A percentile compares a stretch with the other conserved stretches of the same genome.
Evolutionary conservation across 83 land plant genomes (phyloP).

Genomic region (Larix sibirica): DNA sequence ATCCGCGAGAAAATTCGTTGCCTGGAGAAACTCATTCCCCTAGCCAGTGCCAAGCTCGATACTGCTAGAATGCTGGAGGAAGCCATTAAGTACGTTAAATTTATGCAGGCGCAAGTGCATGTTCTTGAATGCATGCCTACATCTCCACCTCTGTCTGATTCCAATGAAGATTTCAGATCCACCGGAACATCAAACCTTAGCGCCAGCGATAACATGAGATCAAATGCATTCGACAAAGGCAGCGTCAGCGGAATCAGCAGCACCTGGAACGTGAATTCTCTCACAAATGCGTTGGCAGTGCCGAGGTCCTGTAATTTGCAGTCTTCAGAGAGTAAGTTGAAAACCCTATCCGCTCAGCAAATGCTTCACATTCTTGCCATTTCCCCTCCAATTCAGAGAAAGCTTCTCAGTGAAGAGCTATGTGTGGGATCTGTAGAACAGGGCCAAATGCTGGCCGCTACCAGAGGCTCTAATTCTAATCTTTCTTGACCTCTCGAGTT

Average conservation of each 20-base stretch:
- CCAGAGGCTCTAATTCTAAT: not conserved
- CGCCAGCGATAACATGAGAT: not conserved
- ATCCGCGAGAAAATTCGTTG: slow-evolving; percentile 42
- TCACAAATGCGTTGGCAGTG: not conserved
- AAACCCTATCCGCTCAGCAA: not conserved
- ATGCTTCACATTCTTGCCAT: slow-evolving; percentile 6
- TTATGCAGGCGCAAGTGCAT: slow-evolving; percentile 49
- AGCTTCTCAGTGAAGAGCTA: slow-evolving; percentile 12
- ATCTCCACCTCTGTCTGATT: not conserved
- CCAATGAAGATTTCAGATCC: not conserved
- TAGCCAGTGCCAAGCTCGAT: slow-evolving; percentile 47
- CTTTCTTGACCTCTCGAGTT: not conserved
- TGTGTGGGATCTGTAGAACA: slow-evolving; percentile 24
- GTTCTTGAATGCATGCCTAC: slow-evolving; percentile 33
- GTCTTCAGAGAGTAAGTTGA: too few species aligned
- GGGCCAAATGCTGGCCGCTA: not conserved
- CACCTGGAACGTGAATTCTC: not conserved
- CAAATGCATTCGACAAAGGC: slow-evolving; percentile 10
- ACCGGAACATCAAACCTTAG: not conserved
- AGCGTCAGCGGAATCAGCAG: not conserved
- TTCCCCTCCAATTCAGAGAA: slow-evolving; percentile 20
- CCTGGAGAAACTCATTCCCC: slow-evolving; percentile 54
- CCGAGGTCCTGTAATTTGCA: not conserved
- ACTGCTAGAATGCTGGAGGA: slow-evolving; percentile 62
- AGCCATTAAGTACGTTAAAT: slow-evolving; percentile 50